Evolutionary conservation across 2,329 filamentous ascomycete genomes (phyloP), one percentile per base, ranked within the genome.

Genomic region (Teratosphaeria epicoccoides): DNA sequence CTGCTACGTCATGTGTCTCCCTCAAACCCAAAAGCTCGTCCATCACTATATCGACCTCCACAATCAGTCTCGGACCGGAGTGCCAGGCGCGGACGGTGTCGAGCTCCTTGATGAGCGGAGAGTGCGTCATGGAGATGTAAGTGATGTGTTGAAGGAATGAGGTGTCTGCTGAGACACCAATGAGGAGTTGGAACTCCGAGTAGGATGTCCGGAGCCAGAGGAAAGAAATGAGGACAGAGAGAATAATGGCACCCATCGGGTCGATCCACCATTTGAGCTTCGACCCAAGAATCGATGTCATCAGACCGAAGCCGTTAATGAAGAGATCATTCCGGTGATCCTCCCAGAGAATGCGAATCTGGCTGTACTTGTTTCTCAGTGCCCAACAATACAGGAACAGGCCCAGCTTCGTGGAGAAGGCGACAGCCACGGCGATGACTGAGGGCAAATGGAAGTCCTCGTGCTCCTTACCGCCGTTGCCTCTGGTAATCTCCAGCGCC

Each of bases 11-110:
- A 68, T 98, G 93, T 0, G 89, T 93, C 49, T 83, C 83, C 56
- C 80, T 77, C 14, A 98, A 78, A 1, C 82, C 81, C 50, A 83
- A 79, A 1, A 81, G 74, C 0, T 84, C 81, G 60, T 90, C 82
- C 88, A 97, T 95, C 63, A 97, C 91, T 51, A 97, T 83, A 66
- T 98, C 93, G 33, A 97, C 88, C 74, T 98, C 93, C 59, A 94
- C 90, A 58, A 97, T 89, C 45, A 96, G 80, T 20, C 91, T 80
- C 0, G 90, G 81, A 0, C 91, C 91, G 6, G 84, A 88, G 70
- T 96, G 90, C 71, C 95, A 97, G 0, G 90, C 88, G 49, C 93
- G 82, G 3, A 97, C 93, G 1, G 93, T 98, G 69, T 98, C 93
- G 66, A 98, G 94, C 61, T 88, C 87, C 51, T 76, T 77, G 65